Percentiles rank a stretch among this genome's conserved stretches.
Conservation (phyloP, 768 basidiomycete species). For the Russula compacta region DNA sequence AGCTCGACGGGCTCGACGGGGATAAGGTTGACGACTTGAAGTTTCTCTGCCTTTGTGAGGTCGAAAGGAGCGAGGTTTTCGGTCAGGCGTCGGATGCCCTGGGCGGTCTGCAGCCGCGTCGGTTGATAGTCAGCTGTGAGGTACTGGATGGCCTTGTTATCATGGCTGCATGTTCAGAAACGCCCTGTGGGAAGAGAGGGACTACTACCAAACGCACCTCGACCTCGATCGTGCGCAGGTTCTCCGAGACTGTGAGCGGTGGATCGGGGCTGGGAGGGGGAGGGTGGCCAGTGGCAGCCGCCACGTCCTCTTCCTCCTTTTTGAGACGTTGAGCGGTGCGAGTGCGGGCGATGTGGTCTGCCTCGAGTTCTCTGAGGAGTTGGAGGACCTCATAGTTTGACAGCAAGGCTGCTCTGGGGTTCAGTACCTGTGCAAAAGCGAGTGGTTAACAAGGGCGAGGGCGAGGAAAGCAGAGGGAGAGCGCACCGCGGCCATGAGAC, state of each 20-base stretch:
- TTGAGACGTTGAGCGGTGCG: conserved; percentile 65
- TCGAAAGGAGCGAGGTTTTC: conserved; percentile 55
- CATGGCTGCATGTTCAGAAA: not conserved
- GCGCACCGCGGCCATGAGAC: not conserved
- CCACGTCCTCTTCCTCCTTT: conserved; percentile 54
- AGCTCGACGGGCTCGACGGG: conserved; percentile 78
- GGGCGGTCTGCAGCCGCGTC: conserved; percentile 51
- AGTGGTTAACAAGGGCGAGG: not conserved
- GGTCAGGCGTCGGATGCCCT: conserved; percentile 56
- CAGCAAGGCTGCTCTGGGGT: conserved; percentile 67
- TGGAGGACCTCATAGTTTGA: conserved; percentile 82
- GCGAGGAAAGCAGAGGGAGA: not conserved
- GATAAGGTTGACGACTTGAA: conserved; percentile 85
- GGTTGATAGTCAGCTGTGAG: conserved; percentile 70
- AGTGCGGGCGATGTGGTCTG: conserved; percentile 58
- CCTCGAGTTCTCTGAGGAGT: conserved; percentile 68
- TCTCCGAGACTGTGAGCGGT: conserved; percentile 59
- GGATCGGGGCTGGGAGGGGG: conserved; percentile 25
- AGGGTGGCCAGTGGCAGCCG: conserved; percentile 28
- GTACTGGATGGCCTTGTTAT: conserved; percentile 71
- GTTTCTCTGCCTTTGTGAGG: conserved; percentile 85
- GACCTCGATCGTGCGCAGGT: conserved; percentile 77
- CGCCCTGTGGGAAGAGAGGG: too few relatives aligned
- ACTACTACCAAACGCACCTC: conserved; percentile 42
- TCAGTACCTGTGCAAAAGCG: conserved; percentile 42